Base-by-base conservation (phyloP, 768 basidiomycete genomes). In the Suillus luteus region DNA sequence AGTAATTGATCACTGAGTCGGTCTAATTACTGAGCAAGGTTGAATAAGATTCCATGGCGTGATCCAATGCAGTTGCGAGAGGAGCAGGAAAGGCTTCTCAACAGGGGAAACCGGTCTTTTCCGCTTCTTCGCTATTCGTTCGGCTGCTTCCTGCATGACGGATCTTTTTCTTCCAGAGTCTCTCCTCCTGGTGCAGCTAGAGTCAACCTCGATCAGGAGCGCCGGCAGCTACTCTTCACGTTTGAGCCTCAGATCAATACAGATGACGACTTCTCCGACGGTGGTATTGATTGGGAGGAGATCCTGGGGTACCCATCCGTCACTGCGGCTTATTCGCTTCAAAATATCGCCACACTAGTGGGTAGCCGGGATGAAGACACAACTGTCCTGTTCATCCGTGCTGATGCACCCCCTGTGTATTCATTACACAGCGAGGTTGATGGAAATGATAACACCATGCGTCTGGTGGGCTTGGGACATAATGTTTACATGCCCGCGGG, bases 101-200 rank as follows among this genome's bases (percentile, higher is more conserved):
- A 5, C 2, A 52, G 33, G 33, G 33, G 68, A n/a, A 69, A 72
- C 0, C 67, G 44, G 44, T 66, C 73, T 1, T 70, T 69, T 37
- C 19, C 19, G 1, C 72, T 79, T 37, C 48, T 40, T 2, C 67
- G 66, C 14, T 79, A 70, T 35, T 71, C 71, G 3, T 79, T 79
- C 51, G 79, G 79, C 2, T 79, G 72, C 15, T 77, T 80, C 59
- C 76, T 76, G 31, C 15, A 51, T 6, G 77, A 80, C 31, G 77
- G 75, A 1, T 66, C 72, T 4, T 80, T 80, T 63, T 75, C 77
- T 22, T 65, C 73, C 7, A 76, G 77, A 57, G 66, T 71, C 7
- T 60, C 67, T 11, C 66, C 63, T 22, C 44, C 62, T 46, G 78
- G 75, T 59, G 52, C 58, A 35, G 72, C 76, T 52, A 65, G 67